These are phyloP conservation scores for Symbiodinium natans DNA, from an alignment of 73 alveolate genomes.

Conservation along the genomic window DNA sequence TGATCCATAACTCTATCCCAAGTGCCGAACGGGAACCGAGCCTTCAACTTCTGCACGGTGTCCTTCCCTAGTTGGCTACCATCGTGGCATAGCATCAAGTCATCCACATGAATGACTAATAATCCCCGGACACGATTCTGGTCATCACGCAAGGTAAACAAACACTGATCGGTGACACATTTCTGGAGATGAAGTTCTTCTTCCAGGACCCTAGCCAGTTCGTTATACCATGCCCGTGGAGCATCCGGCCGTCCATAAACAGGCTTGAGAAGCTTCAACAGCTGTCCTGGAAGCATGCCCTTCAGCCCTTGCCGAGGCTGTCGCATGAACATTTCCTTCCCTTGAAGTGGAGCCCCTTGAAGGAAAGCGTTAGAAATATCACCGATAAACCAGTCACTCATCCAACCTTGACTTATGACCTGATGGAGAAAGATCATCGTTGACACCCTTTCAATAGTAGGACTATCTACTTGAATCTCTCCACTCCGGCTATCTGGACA, in stretches of 20 bases:
- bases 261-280: neutral
- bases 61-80: neutral
- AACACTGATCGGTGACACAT: neutral
- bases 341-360: constrained; percentile 24
- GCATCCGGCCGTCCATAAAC: constrained; percentile 54
- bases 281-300: neutral
- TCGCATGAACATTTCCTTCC: constrained; percentile 34
- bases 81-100: neutral
- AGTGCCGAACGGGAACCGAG: constrained; percentile 4
- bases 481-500: constrained; percentile 10
- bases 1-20: neutral
- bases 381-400: neutral
- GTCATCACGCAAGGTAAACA: neutral
- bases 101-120: neutral
- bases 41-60: neutral
- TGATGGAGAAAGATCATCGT: neutral
- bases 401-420: neutral
- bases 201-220: neutral
- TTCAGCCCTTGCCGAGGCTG: neutral
- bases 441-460: neutral
- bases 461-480: neutral
- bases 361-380: constrained; percentile 17
- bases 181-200: neutral
- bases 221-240: constrained; percentile 23
- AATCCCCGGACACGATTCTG: neutral